Evolutionary conservation across 768 basidiomycete genomes (phyloP).

Genomic region (Lactarius trivialis): DNA sequence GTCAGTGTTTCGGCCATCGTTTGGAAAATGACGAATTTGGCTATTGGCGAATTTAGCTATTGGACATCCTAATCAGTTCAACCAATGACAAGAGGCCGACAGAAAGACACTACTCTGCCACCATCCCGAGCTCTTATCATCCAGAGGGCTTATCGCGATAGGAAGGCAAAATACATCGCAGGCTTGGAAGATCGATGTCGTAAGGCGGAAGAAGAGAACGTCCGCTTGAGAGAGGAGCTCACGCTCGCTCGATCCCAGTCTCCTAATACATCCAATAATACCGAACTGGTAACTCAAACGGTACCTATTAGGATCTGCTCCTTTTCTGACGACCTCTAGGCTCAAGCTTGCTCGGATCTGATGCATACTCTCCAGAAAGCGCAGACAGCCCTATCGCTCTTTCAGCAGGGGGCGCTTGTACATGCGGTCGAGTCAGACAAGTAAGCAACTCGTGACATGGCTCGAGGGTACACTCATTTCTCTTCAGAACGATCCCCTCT

Average conservation of each 20-base stretch:
- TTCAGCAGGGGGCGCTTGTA: slow-evolving; percentile 4
- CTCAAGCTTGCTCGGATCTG: slow-evolving; percentile 13
- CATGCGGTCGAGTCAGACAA: not conserved
- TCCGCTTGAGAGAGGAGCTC: slow-evolving; percentile 15
- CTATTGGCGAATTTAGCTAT: slow-evolving; percentile 15
- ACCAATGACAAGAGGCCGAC: slow-evolving; percentile 20
- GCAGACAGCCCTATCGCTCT: slow-evolving; percentile 5
- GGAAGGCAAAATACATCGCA: slow-evolving; percentile 16
- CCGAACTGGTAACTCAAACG: slow-evolving; percentile 12
- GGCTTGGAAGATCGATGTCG: slow-evolving; percentile 21
- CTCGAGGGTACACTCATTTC: not conserved
- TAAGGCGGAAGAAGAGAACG: slow-evolving; percentile 21
- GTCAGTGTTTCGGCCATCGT: slow-evolving; percentile 25
- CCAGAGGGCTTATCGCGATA: slow-evolving; percentile 22
- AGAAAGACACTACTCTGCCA: slow-evolving; percentile 18
- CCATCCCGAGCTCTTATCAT: slow-evolving; percentile 17
- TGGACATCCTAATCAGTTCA: not conserved
- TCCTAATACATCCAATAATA: not conserved
- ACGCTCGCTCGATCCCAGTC: slow-evolving; percentile 13
- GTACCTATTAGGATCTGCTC: not conserved
- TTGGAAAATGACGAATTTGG: no score
- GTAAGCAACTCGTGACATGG: not conserved
- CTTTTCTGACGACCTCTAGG: not conserved
- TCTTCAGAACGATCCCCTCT: slow-evolving; percentile 6
- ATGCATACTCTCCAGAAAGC: slow-evolving; percentile 18